Evolutionary conservation across 805 yeast genomes (phyloP), one percentile per base, ranked within the genome.

Genomic region (Kodamaea hsintzibuensis): DNA sequence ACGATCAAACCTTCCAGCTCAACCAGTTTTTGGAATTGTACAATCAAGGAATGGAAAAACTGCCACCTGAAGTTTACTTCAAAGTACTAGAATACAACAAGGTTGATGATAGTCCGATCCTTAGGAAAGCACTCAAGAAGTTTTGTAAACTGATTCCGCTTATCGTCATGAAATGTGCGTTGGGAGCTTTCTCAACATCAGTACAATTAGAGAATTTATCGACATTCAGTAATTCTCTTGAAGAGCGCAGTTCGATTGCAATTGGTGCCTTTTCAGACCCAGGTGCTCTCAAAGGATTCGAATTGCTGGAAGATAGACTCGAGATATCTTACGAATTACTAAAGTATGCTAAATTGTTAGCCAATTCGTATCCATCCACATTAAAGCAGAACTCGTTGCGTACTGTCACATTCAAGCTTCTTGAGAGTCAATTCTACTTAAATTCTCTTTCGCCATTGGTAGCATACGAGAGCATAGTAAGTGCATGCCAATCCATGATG

Each of bases 161-260:
- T 1, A 47, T 72, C 2, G 49, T 69, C 3, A 44, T 65, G 22
- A 59, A 65, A 8, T 72, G 76, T 60, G 73, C 73, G 8, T 55
- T 72, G 43, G 77, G 77, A 8, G 61, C 64, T 2, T 48, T 71
- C 9, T 52, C 72, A 4, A 65, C 74, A 1, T 65, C 71, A 1
- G 60, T 71, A 5, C 71, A 68, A 50, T 57, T 71, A 18, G 71
- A 72, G 30, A 73, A 73, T 53, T 57, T 71, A 45, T 60, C 67
- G n/a, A 65, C 58, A 14, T 72, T 63, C 50, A 55, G 54, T 14
- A 60, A 52, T 17, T 69, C 74, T 2, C 25, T 60, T 1, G 71
- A 69, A 38, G 76, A 73, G 57, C 59, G 72, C 42, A 49, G 51
- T 2, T 60, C 62, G 19, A 19, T 63, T 2, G 51, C 45, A 0